Base-by-base conservation (phyloP, 495 filamentous ascomycete genomes). In the Penicillium antarcticum region DNA sequence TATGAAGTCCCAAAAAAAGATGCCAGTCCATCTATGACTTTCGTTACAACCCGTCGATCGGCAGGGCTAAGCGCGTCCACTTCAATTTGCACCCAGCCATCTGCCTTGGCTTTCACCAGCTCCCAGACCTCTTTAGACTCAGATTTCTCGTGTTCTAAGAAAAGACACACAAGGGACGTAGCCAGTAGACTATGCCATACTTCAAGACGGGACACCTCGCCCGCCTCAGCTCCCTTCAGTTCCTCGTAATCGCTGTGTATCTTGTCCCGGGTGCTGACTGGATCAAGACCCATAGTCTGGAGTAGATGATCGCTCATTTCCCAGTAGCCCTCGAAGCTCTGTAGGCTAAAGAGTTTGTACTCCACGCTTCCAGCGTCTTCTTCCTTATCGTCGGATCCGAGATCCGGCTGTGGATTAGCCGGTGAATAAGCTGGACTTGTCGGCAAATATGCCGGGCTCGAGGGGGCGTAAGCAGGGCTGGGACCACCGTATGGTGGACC, bases 311-410 rank as follows among this genome's bases (percentile, higher is more conserved):
- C 52, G 23, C 31, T 42, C 39, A 45, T 38, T 8, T 54, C 33
- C 52, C 45, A 54, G 18, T 44, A 48, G 0, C 45, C 39, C 24
- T 19, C 39, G 11, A 48, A 42, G 5, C 31, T 10, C 24, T 54
- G 45, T 5, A 54, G 23, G n/a, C 8, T 32, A 17, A 3, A 23
- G 38, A 1, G 17, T 11, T 16, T 1, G 4, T n/a, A n/a, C n/a
- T n/a, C 18, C 3, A 7, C 2, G 17, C n/a, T 16, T 19, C n/a
- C 8, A n/a, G n/a, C 17, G 3, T 7, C 35, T 43, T 51, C 48
- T 4, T 14, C 13, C 10, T 43, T 23, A 2, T 42, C 48, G 6
- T 42, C 48, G 48, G 29, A n/a, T n/a, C n/a, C n/a, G n/a, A n/a
- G n/a, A n/a, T n/a, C n/a, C n/a, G n/a, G n/a, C n/a, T n/a, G 39